phyloP scores from a whole-genome alignment of 2,329 filamentous ascomycete species.

The Fusarium transvaalense region DNA sequence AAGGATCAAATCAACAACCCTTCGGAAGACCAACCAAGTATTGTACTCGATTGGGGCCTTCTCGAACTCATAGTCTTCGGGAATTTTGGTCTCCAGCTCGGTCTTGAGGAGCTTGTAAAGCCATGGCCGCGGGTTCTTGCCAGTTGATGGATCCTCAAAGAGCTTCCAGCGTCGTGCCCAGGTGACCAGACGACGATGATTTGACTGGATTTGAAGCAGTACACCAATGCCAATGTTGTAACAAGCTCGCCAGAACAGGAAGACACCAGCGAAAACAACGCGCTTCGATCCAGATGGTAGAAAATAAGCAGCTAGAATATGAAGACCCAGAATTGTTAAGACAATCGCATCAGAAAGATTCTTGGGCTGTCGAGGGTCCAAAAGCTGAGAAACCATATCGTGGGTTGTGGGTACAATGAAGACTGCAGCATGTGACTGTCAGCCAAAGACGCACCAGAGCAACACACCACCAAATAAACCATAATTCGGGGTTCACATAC shows the following conservation, averaged over 20 bases:
- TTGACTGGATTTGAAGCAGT: constrained; percentile 89
- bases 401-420: constrained; percentile 96
- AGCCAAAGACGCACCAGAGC: constrained; percentile 31
- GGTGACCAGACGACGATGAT: constrained; percentile 84
- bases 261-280: constrained; percentile 83
- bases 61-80: constrained; percentile 92
- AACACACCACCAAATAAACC: constrained; percentile 21
- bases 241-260: constrained; percentile 89
- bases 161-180: constrained; percentile 90
- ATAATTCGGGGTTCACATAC: constrained; percentile 66
- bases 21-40: constrained; percentile 96
- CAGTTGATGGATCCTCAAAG: constrained; percentile 85
- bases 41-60: constrained; percentile 97
- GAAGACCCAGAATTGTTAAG: constrained; percentile 79
- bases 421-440: constrained; percentile 66
- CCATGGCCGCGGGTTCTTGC: constrained; percentile 83
- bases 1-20: constrained; percentile 94
- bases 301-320: constrained; percentile 79
- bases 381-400: constrained; percentile 98
- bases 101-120: constrained; percentile 86
- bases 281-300: constrained; percentile 78
- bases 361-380: constrained; percentile 95
- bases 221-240: constrained; percentile 97
- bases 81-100: constrained; percentile 95
- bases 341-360: constrained; percentile 89